Evolutionary conservation across 139 green algal genomes (phyloP).

Genomic region (Closterium sp.): DNA sequence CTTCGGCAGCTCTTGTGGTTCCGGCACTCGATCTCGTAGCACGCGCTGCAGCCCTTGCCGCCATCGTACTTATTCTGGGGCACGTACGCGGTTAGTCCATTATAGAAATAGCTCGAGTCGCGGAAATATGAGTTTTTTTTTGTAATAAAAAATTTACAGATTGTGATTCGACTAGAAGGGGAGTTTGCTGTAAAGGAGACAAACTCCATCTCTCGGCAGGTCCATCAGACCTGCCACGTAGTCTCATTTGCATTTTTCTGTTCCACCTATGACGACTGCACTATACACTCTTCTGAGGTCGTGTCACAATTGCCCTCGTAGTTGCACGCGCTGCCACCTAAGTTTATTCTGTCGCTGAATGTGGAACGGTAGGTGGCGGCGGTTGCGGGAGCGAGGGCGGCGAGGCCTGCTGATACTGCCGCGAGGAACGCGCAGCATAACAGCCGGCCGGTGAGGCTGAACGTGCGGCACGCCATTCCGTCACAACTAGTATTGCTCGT

Average conservation of each 20-base stretch:
- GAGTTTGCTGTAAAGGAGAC: no score
- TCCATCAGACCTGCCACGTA: no score
- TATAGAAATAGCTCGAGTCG: not conserved
- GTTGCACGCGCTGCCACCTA: not conserved
- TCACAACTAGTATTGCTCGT: no score
- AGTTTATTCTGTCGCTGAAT: not conserved
- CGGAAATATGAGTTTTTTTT: no score
- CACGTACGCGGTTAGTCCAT: not conserved
- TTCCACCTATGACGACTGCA: no score
- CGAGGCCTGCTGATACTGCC: not conserved
- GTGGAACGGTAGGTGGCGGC: not conserved
- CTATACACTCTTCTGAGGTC: no score
- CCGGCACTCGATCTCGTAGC: slow-evolving; percentile 3
- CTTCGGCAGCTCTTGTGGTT: not conserved
- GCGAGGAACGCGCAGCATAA: not conserved
- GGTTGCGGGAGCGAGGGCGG: not conserved
- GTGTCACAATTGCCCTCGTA: not conserved
- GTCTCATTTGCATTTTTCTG: no score
- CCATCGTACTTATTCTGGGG: not conserved
- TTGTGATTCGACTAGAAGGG: no score
- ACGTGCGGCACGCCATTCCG: no score
- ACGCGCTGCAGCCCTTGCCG: not conserved
- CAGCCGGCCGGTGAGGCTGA: no score
- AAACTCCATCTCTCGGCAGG: no score
- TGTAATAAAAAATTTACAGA: no score